phyloP scores from a whole-genome alignment of 2,329 filamentous ascomycete species.

The Fusarium stilboides region DNA sequence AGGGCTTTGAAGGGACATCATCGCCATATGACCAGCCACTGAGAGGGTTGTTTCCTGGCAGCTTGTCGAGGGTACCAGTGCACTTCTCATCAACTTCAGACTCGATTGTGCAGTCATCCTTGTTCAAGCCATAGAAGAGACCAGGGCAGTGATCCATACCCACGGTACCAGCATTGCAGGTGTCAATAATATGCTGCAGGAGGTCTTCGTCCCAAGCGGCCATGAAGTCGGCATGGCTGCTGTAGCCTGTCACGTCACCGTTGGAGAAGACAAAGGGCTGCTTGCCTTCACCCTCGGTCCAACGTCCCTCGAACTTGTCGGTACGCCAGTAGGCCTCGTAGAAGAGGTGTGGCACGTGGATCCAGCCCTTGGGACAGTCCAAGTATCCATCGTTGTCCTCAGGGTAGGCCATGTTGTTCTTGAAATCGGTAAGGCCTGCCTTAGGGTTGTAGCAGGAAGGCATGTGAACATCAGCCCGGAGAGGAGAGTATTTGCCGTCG shows the following conservation, averaged over 20 bases:
- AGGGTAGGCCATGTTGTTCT: constrained; percentile 78
- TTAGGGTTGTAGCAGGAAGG: constrained; percentile 81
- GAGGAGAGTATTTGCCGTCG: constrained; percentile 72
- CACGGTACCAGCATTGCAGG: constrained; percentile 71
- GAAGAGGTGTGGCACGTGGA: constrained; percentile 71
- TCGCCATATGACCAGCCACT: constrained; percentile 65
- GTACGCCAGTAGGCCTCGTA: constrained; percentile 75
- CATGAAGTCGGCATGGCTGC: constrained; percentile 80
- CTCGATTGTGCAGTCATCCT: constrained; percentile 66
- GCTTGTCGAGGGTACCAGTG: constrained; percentile 59
- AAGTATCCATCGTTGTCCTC: constrained; percentile 62
- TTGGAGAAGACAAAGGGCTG: constrained; percentile 79
- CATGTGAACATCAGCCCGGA: constrained; percentile 78
- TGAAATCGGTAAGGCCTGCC: constrained; percentile 71
- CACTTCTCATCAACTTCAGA: constrained; percentile 64
- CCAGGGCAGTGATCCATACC: constrained; percentile 76
- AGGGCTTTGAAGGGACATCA: constrained; percentile 17
- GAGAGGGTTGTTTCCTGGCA: constrained; percentile 72
- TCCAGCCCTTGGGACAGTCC: constrained; percentile 69
- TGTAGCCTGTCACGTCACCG: constrained; percentile 79
- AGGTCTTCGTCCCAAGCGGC: constrained; percentile 78
- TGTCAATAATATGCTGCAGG: constrained; percentile 77
- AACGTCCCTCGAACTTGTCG: constrained; percentile 65
- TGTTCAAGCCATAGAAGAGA: constrained; percentile 68
- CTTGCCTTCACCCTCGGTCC: constrained; percentile 67